These are phyloP conservation scores for Ophiobolus disseminans DNA, from an alignment of 2,329 filamentous ascomycete species.

Conservation along the genomic window DNA sequence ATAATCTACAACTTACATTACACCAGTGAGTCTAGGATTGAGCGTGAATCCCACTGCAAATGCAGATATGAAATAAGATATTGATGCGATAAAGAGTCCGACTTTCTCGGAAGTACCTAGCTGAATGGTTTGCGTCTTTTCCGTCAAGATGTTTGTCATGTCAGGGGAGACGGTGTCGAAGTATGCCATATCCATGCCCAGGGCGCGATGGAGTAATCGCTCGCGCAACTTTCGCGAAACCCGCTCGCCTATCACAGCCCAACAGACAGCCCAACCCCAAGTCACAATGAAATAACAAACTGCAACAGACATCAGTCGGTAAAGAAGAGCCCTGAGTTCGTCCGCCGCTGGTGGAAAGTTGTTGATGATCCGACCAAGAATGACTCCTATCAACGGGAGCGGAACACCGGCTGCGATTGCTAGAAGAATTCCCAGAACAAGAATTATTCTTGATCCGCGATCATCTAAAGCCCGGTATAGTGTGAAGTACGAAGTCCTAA, in stretches of 20 bases:
- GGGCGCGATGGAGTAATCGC: conserved; percentile 55
- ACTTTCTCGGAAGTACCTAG: conserved; percentile 57
- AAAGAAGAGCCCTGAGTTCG: conserved; percentile 51
- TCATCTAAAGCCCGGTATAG: conserved; percentile 56
- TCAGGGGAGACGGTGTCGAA: conserved; percentile 59
- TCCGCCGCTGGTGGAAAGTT: conserved; percentile 57
- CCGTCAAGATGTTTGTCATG: conserved; percentile 55
- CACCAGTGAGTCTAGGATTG: conserved; percentile 51
- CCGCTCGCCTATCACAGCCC: conserved; percentile 59
- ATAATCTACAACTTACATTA: conserved; percentile 44
- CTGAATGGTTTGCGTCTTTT: conserved; percentile 56
- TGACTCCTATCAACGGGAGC: conserved; percentile 68
- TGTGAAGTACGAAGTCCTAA: conserved; percentile 58
- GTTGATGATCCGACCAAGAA: conserved; percentile 59
- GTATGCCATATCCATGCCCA: conserved; percentile 61
- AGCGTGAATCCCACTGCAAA: conserved; percentile 56
- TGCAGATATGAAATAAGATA: conserved; percentile 56
- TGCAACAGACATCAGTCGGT: conserved; percentile 55
- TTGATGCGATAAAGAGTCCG: conserved; percentile 55
- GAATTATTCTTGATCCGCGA: conserved; percentile 46
- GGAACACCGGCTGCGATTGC: conserved; percentile 65
- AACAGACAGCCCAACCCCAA: conserved; percentile 58
- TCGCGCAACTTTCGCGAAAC: conserved; percentile 57
- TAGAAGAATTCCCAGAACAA: conserved; percentile 44
- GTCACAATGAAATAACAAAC: conserved; percentile 59